A percentile compares a stretch with the other conserved stretches of the same genome.
Evolutionary conservation across 2,329 filamentous ascomycete genomes (phyloP).

Genomic region (Trichothecium sympodiale): DNA sequence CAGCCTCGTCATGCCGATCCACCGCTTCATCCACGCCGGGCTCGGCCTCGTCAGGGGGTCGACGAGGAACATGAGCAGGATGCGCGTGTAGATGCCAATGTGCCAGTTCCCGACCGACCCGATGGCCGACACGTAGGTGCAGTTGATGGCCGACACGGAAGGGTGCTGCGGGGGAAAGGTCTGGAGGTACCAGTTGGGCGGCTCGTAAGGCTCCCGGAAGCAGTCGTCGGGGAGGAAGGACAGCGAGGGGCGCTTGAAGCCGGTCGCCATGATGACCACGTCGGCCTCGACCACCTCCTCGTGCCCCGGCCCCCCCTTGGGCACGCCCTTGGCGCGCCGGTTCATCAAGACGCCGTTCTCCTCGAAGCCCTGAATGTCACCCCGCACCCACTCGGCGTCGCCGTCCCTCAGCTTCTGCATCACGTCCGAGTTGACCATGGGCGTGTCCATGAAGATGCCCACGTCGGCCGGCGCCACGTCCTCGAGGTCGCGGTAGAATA

Average conservation of each 20-base stretch:
- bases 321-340: constrained; percentile 58
- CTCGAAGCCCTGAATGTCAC: constrained; percentile 61
- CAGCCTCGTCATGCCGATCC: constrained; percentile 73
- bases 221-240: constrained; percentile 62
- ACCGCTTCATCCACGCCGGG: constrained; percentile 66
- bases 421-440: constrained; percentile 78
- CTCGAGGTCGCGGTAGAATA: constrained; percentile 75
- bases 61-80: constrained; percentile 75
- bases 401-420: constrained; percentile 64
- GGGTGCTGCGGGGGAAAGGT: constrained; percentile 69
- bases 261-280: constrained; percentile 74
- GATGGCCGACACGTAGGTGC: constrained; percentile 71
- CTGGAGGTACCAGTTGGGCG: constrained; percentile 83
- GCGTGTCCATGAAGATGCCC: constrained; percentile 73
- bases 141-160: constrained; percentile 69
- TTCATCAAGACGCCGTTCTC: constrained; percentile 60
- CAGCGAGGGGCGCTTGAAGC: constrained; percentile 64
- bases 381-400: constrained; percentile 67
- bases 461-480: constrained; percentile 59
- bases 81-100: constrained; percentile 79
- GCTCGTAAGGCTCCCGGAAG: constrained; percentile 62
- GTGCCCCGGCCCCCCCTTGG: constrained; percentile 62
- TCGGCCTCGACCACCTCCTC: constrained; percentile 59
- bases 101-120: constrained; percentile 80
- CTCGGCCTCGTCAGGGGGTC: constrained; percentile 66